Evolutionary conservation across 1,284 basidiomycete genomes (phyloP).

Genomic region (Naganishia cerealis): DNA sequence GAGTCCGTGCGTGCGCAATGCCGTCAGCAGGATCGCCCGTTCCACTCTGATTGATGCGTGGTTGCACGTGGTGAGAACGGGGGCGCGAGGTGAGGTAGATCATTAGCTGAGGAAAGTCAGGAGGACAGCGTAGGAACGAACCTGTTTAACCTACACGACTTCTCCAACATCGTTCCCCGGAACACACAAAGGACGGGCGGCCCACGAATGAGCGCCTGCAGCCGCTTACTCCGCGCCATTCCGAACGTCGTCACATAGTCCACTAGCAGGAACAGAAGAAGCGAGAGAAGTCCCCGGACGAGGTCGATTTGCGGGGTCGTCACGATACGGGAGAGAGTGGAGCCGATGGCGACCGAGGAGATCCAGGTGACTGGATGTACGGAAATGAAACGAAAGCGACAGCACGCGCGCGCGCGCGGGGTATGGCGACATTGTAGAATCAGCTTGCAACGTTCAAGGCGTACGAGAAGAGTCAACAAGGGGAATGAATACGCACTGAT

Average conservation of each 20-base stretch:
- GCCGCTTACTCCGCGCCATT: conserved; percentile 12
- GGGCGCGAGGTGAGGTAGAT: background rate
- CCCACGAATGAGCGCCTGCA: conserved; percentile 4
- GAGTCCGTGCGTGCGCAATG: conserved; percentile 7
- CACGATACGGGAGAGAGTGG: conserved; percentile 5
- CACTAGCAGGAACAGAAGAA: conserved; percentile 12
- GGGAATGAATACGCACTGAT: background rate
- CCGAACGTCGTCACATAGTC: conserved; percentile 17
- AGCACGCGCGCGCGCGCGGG: too few species aligned
- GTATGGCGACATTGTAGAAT: background rate
- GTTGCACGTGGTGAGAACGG: too few species aligned
- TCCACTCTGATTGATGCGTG: conserved; percentile 4
- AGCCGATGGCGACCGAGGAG: conserved; percentile 17
- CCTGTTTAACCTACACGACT: conserved; percentile 1
- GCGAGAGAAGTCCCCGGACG: conserved; percentile 6
- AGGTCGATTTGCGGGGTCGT: conserved; percentile 13
- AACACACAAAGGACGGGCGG: conserved; percentile 16
- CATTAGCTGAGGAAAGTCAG: background rate
- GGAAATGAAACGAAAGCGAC: too few species aligned
- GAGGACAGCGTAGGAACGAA: background rate
- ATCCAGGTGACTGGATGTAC: conserved; percentile 23
- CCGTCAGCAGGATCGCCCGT: conserved; percentile 3
- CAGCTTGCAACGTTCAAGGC: background rate
- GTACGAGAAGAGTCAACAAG: background rate
- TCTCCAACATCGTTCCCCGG: conserved; percentile 8